Percentiles rank a stretch among this genome's conserved stretches.
These are phyloP conservation scores for Epichloe uncinata DNA, from an alignment of 2,329 filamentous ascomycete genomes.

Conservation along the genomic window DNA sequence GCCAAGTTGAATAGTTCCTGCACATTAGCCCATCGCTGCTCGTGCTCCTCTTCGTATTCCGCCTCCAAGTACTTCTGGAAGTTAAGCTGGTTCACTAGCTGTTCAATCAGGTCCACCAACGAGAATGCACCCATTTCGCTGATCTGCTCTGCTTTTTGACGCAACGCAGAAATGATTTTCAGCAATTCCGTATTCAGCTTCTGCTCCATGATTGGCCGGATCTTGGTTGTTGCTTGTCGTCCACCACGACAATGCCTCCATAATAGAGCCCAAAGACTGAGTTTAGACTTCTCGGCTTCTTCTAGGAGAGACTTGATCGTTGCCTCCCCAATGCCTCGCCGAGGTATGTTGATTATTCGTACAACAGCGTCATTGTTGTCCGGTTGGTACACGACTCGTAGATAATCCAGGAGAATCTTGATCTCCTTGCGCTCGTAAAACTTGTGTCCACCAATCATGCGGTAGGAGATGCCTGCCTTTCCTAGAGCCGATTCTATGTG, in stretches of 20 bases:
- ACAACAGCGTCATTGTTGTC: constrained; percentile 77
- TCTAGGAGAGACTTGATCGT: constrained; percentile 63
- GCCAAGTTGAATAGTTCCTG: constrained; percentile 77
- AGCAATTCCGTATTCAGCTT: constrained; percentile 39
- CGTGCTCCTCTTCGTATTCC: constrained; percentile 59
- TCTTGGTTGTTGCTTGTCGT: constrained; percentile 32
- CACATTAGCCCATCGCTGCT: constrained; percentile 75
- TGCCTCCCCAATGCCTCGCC: constrained; percentile 65
- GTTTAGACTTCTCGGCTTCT: constrained; percentile 57
- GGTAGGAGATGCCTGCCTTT: constrained; percentile 71
- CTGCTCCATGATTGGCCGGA: constrained; percentile 37
- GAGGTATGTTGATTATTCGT: constrained; percentile 73
- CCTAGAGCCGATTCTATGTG: constrained; percentile 76
- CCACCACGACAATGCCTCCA: constrained; percentile 38
- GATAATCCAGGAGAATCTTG: constrained; percentile 75
- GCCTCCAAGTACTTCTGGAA: constrained; percentile 63
- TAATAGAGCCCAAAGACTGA: constrained; percentile 66
- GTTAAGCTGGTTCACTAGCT: constrained; percentile 49
- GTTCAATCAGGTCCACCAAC: constrained; percentile 36
- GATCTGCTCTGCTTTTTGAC: constrained; percentile 16
- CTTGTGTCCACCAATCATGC: constrained; percentile 78
- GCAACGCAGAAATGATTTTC: constrained; percentile 24
- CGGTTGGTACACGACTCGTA: constrained; percentile 72
- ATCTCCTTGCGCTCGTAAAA: constrained; percentile 91
- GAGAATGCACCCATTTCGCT: constrained; percentile 16